Base-by-base conservation (phyloP, 768 basidiomycete species). In the Auricularia heimuer region DNA sequence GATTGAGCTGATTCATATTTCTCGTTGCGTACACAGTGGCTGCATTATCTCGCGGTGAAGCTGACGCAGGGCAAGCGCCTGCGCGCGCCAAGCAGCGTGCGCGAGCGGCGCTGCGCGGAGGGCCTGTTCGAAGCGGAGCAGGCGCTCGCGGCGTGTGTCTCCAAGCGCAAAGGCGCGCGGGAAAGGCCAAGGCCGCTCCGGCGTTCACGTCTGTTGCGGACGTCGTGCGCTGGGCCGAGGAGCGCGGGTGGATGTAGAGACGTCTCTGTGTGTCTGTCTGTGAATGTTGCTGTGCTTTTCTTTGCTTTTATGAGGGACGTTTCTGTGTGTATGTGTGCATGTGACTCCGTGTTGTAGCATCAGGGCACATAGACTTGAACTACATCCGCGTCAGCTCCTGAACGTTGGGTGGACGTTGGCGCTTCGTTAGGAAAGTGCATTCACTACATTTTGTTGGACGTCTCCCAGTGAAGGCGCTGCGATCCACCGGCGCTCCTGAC, bases 21-120 rank as follows among this genome's bases (percentile, higher is more conserved):
- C 29, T 2, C 3, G 29, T 29, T 29, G 3, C 2, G 29, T 29
- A 29, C 29, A 51, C 69, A 95, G 94, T 97, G 94, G 94, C 76
- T 96, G 21, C 91, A 94, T 70, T 94, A 95, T 74, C 79, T 97
- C 63, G 73, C 78, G n/a, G 74, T 75, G 62, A 93, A 94, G 75
- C 80, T 95, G 33, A 76, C 95, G 2, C 76, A 83, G 33, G 79
- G 79, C 39, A 94, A 94, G 73, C 82, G 82, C 51, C 76, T 95
- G 35, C 85, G 83, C 67, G 76, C 79, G 44, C 86, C 89, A 1
- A 66, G 75, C 16, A 73, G 77, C 63, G 81, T 45, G 83, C 78
- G 71, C 2, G 90, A 92, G 69, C 82, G 78, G 64, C 83, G 85
- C 62, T 90, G 89, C 71, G 87, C 89, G 67, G 80, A 85, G 61